phyloP scores from a whole-genome alignment of 2,329 filamentous ascomycete genomes.

The Blastomyces parvus region DNA sequence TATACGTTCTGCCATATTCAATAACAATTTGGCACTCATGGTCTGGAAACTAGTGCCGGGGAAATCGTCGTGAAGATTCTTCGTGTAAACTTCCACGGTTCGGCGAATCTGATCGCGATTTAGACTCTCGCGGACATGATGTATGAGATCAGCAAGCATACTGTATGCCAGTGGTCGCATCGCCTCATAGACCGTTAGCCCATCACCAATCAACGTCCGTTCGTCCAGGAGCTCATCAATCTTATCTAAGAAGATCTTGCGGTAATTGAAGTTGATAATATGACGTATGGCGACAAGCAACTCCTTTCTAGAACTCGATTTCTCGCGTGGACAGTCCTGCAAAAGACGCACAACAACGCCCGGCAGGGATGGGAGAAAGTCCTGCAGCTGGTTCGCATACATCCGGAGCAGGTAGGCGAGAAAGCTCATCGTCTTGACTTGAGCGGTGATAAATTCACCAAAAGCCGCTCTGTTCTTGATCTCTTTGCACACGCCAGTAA shows the following conservation, averaged over 20 bases:
- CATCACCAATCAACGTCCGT: slow-evolving; percentile 87
- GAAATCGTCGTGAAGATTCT: slow-evolving; percentile 88
- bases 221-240: slow-evolving; percentile 95
- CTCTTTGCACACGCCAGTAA: slow-evolving; percentile 83
- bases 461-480: slow-evolving; percentile 92
- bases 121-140: slow-evolving; percentile 87
- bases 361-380: slow-evolving; percentile 78
- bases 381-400: slow-evolving; percentile 74
- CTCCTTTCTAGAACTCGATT: slow-evolving; percentile 88
- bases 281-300: slow-evolving; percentile 92
- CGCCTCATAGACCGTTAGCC: slow-evolving; percentile 90
- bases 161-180: slow-evolving; percentile 94
- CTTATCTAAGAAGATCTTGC: slow-evolving; percentile 86
- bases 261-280: slow-evolving; percentile 98
- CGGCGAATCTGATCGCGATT: slow-evolving; percentile 84
- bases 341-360: slow-evolving; percentile 83
- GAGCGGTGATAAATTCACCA: slow-evolving; percentile 93
- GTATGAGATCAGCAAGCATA: slow-evolving; percentile 95
- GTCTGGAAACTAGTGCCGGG: slow-evolving; percentile 98
- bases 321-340: slow-evolving; percentile 89
- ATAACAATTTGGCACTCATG: slow-evolving; percentile 92
- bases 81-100: slow-evolving; percentile 95
- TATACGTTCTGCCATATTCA: slow-evolving; percentile 98
- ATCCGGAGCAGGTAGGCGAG: slow-evolving; percentile 83
- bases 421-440: slow-evolving; percentile 99